These are phyloP conservation scores for Trichocomaceae sp. DNA, from an alignment of 2,329 filamentous ascomycete genomes.

Conservation along the genomic window DNA sequence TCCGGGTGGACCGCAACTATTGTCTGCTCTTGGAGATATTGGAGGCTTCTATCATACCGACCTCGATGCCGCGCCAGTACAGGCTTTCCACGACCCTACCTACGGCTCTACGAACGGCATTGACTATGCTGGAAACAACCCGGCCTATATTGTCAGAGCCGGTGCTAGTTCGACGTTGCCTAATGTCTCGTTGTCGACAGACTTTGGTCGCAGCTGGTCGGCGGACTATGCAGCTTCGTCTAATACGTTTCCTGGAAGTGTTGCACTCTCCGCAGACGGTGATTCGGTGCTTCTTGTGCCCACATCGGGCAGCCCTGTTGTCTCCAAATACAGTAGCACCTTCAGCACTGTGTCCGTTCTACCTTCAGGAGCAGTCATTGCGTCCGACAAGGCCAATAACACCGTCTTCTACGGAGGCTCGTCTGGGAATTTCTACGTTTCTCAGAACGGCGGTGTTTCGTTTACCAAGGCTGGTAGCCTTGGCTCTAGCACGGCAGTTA, in stretches of 20 bases:
- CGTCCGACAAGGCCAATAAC: conserved; percentile 49
- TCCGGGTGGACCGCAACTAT: conserved; percentile 46
- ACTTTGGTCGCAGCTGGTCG: conserved; percentile 49
- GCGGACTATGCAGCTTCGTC: conserved; percentile 44
- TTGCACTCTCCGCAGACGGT: conserved; percentile 48
- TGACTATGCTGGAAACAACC: conserved; percentile 37
- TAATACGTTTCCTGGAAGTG: conserved; percentile 38
- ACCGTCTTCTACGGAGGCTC: conserved; percentile 49
- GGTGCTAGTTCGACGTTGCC: conserved; percentile 39
- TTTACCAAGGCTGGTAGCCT: conserved; percentile 40
- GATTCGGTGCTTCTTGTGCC: conserved; percentile 34
- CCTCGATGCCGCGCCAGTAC: conserved; percentile 40
- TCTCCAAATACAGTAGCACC: conserved; percentile 18
- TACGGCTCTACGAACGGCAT: conserved; percentile 44
- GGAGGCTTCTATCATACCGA: conserved; percentile 42
- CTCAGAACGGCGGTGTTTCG: conserved; percentile 42
- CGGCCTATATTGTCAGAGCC: conserved; percentile 45
- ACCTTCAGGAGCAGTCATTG: conserved; percentile 44
- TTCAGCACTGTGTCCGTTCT: conserved; percentile 45
- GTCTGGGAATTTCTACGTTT: conserved; percentile 46
- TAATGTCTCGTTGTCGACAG: conserved; percentile 42
- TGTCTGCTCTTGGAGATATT: conserved; percentile 48
- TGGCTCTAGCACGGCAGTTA: conserved; percentile 22
- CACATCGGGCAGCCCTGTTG: conserved; percentile 18
- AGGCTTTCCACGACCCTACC: conserved; percentile 43